These are phyloP conservation scores for Gracilaria vermiculophylla DNA, from an alignment of 23 red algal species.

Conservation along the genomic window DNA sequence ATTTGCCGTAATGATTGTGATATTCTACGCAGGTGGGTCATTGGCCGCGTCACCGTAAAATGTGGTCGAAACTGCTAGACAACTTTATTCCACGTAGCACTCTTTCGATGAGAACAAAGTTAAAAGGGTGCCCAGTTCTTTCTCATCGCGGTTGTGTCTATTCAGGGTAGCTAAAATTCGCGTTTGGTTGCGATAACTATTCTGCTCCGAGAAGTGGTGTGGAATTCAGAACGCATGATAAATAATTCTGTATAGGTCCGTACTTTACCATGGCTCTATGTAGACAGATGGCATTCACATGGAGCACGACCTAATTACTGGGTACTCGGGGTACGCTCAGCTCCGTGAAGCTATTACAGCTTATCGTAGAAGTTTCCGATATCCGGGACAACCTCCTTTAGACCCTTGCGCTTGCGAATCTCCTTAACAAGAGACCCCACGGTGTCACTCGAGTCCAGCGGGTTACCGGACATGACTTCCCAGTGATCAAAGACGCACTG, in stretches of 20 bases:
- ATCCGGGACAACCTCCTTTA: conserved; percentile 89
- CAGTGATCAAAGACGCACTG: conserved; percentile 99
- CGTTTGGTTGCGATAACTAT: too few relatives aligned
- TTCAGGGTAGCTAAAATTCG: too few relatives aligned
- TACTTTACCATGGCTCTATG: background rate
- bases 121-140: too few relatives aligned
- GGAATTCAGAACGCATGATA: background rate
- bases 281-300: background rate
- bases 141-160: too few relatives aligned
- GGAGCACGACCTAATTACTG: background rate
- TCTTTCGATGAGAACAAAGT: too few relatives aligned
- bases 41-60: too few relatives aligned
- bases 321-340: background rate
- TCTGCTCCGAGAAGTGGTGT: too few relatives aligned
- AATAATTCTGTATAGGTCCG: background rate
- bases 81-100: too few relatives aligned
- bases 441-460: conserved; percentile 75
- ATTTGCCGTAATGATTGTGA: too few relatives aligned
- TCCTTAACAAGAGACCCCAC: conserved; percentile 72
- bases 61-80: too few relatives aligned
- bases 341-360: conserved; percentile 40
- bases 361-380: conserved; percentile 97
- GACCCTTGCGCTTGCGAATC: conserved; percentile 90
- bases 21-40: too few relatives aligned
- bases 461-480: conserved; percentile 81